Conservation (phyloP, 768 basidiomycete genomes). For the Amanita rubescens region DNA sequence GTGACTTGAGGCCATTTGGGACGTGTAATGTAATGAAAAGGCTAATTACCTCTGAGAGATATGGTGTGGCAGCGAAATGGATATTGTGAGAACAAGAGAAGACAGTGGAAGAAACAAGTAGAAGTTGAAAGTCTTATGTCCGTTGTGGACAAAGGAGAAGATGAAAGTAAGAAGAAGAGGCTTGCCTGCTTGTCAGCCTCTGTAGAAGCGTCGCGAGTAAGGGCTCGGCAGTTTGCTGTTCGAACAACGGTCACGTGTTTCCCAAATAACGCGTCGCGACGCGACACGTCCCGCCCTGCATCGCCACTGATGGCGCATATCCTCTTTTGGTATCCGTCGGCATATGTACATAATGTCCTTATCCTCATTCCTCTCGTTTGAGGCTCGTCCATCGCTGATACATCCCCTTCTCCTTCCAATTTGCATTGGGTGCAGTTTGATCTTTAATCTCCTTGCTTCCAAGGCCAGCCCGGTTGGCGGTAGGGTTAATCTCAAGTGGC, state of each 20-base stretch:
- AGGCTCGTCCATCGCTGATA: slow-evolving; percentile 31
- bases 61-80: slow-evolving; percentile 13
- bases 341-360: neutral
- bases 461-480: slow-evolving; percentile 43
- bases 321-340: slow-evolving; percentile 2
- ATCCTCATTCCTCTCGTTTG: no score
- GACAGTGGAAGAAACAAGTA: slow-evolving; percentile 25
- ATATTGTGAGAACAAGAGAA: slow-evolving; percentile 19
- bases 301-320: slow-evolving; percentile 4
- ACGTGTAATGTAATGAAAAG: slow-evolving; percentile 17
- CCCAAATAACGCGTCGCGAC: slow-evolving; percentile 26
- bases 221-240: slow-evolving; percentile 14
- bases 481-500: slow-evolving; percentile 45
- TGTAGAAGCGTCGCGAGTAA: slow-evolving; percentile 22
- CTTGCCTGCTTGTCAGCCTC: slow-evolving; percentile 32
- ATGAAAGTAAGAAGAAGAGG: slow-evolving; percentile 20
- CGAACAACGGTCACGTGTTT: slow-evolving; percentile 31
- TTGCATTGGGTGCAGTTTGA: slow-evolving; percentile 12
- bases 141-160: slow-evolving; percentile 18
- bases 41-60: neutral
- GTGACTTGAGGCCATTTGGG: slow-evolving; percentile 53
- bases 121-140: slow-evolving; percentile 12
- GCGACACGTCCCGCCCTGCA: slow-evolving; percentile 12
- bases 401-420: slow-evolving; percentile 36
- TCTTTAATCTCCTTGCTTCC: slow-evolving; percentile 31